Evolutionary conservation across 257 asterid genomes (phyloP), one percentile per base, ranked within the genome.

Genomic region (Capsicum baccatum): DNA sequence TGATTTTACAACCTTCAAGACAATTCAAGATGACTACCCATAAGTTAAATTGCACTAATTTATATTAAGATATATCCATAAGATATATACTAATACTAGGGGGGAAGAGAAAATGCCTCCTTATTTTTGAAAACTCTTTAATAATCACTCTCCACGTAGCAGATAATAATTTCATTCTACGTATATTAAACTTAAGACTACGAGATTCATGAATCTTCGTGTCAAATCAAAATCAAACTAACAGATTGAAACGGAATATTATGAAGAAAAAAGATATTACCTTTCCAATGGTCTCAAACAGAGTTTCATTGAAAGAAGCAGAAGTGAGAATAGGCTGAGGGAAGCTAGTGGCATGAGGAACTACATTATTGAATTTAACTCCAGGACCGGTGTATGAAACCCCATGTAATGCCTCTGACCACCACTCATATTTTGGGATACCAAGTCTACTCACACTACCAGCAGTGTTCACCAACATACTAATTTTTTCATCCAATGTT

Each of bases 321-420:
- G 90, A 94, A 14, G 98, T 93, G 48, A 92, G 94, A 21, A 94
- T 66, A 50, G 92, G 94, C 58, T 90, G 94, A 74, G 97, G 96
- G 87, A 94, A 94, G 90, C 98, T 94, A 1, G 98, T 94, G 68
- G 98, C 97, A 9, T 91, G 93, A 1, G 97, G 97, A n/a, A 93
- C 91, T 6, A 84, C 63, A 84, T 84, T 52, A 33, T 89, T 11
- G 14, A 94, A 94, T 83, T 63, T 83, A 56, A 91, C 83, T 0
- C 98, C 98, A 1, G 93, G 94, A 14, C 98, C 98, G 54, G 81
- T 79, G 26, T 85, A 79, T 1, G 98, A 91, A 4, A 94, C 91
- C 8, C 98, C 98, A 69, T 94, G 98, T 74, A 94, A 80, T 12
- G 97, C 96, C 88, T 94, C 98, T 8, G 98, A 94, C 98, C 98